phyloP scores from a whole-genome alignment of 2,329 filamentous ascomycete genomes.

The Claviceps cyperi region DNA sequence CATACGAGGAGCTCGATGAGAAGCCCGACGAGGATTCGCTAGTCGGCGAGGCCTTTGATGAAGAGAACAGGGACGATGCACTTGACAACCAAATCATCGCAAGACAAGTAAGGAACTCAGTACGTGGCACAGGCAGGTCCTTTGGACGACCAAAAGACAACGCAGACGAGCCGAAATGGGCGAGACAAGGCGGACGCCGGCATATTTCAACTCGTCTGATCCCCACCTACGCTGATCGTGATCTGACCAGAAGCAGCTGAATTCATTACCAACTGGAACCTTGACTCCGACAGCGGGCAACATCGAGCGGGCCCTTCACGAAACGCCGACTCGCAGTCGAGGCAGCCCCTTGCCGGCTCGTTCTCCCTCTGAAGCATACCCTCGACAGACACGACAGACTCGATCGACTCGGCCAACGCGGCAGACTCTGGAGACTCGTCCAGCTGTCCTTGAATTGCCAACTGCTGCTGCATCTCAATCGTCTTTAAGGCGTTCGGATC shows the following conservation, averaged over 20 bases:
- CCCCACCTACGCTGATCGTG: constrained; percentile 1
- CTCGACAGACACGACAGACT: constrained; percentile 17
- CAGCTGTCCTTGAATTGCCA: constrained; percentile 17
- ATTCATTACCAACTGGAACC: constrained; percentile 10
- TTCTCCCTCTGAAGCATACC: constrained; percentile 20
- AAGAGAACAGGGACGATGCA: constrained; percentile 11
- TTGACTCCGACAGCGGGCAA: constrained; percentile 15
- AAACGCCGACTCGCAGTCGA: constrained; percentile 14
- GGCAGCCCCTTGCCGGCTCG: constrained; percentile 17
- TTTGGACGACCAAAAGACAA: neutral
- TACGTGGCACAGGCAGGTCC: constrained; percentile 7
- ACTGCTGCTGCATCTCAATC: constrained; percentile 4
- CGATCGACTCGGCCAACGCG: constrained; percentile 14
- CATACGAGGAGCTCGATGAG: constrained; percentile 43
- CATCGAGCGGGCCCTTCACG: constrained; percentile 11
- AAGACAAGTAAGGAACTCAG: constrained; percentile 8
- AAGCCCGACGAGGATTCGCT: constrained; percentile 6
- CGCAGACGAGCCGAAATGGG: neutral
- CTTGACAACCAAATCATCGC: neutral
- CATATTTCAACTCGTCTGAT: neutral
- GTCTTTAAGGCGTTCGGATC: constrained; percentile 4
- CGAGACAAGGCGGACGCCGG: neutral
- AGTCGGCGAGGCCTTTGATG: constrained; percentile 14
- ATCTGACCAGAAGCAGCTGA: constrained; percentile 7
- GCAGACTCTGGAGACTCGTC: constrained; percentile 7